These are phyloP conservation scores for Tricholoma saponaceum DNA, from an alignment of 768 basidiomycete genomes.

Conservation along the genomic window DNA sequence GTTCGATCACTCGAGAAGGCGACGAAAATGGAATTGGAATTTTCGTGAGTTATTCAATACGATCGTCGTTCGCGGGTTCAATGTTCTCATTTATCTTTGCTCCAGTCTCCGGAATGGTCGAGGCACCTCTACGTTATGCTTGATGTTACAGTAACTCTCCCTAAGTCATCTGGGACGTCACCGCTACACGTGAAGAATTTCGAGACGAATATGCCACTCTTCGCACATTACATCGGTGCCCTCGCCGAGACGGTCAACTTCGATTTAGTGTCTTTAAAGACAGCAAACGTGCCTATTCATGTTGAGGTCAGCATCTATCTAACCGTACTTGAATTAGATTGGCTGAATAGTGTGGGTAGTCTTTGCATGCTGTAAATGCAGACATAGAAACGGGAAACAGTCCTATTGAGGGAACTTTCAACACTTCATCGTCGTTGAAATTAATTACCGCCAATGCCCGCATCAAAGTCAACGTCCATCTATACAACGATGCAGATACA, in stretches of 20 bases:
- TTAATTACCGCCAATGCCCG: conserved; percentile 36
- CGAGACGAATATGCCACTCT: conserved; percentile 38
- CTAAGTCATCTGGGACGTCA: background rate
- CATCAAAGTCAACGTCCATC: conserved; percentile 34
- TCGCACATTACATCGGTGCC: conserved; percentile 30
- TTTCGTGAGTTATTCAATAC: background rate
- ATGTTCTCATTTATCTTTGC: background rate
- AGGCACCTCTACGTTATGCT: conserved; percentile 20
- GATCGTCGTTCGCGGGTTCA: too few relatives aligned
- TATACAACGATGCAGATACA: conserved; percentile 27
- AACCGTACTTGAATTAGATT: background rate
- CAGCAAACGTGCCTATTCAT: background rate
- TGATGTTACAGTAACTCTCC: background rate
- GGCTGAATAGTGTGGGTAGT: conserved; percentile 15
- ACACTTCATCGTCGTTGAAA: conserved; percentile 23
- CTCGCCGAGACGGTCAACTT: conserved; percentile 1
- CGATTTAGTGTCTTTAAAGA: background rate
- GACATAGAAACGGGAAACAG: conserved; percentile 35
- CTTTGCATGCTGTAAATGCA: conserved; percentile 24
- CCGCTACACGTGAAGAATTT: conserved; percentile 34
- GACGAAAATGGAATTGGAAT: background rate
- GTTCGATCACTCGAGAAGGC: background rate
- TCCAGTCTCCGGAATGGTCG: background rate
- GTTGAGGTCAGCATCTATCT: background rate
- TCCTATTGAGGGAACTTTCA: conserved; percentile 42